Conservation (phyloP, 306 rosid genomes). For the Quercus aquifolioides region DNA sequence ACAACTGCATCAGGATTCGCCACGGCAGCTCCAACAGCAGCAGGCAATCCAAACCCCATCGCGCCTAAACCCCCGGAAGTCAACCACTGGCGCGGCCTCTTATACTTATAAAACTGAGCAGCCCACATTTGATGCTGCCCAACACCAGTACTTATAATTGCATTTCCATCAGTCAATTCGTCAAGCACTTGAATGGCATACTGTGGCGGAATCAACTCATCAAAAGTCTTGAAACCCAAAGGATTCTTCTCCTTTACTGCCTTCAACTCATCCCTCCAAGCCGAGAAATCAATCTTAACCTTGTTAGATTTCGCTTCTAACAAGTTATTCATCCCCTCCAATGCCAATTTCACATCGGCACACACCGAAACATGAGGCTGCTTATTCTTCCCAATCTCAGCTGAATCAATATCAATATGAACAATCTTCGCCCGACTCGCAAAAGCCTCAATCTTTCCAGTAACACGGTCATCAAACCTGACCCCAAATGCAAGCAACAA, state of each 20-base stretch:
- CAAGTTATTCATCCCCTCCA: constrained; percentile 57
- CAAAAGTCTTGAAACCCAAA: constrained; percentile 64
- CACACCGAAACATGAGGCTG: constrained; percentile 72
- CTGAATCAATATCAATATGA: constrained; percentile 87
- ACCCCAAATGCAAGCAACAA: constrained; percentile 89
- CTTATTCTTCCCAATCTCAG: constrained; percentile 97
- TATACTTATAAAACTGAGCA: constrained; percentile 76
- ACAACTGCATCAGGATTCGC: constrained; percentile 62
- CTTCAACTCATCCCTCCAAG: constrained; percentile 74
- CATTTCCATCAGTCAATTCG: constrained; percentile 72
- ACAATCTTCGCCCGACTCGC: constrained; percentile 89
- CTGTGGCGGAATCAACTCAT: constrained; percentile 72
- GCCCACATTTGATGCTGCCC: constrained; percentile 98
- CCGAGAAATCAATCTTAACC: constrained; percentile 40
- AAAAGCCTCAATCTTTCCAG: constrained; percentile 83
- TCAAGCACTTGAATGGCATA: constrained; percentile 81
- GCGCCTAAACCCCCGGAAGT: constrained; percentile 89
- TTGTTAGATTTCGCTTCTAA: constrained; percentile 38
- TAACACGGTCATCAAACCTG: constrained; percentile 91
- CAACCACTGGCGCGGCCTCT: constrained; percentile 82
- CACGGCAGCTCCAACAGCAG: constrained; percentile 87
- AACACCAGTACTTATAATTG: constrained; percentile 83
- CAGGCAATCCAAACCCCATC: constrained; percentile 95
- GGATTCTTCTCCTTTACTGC: constrained; percentile 70
- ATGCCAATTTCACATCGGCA: constrained; percentile 67